phyloP scores from a whole-genome alignment of 805 yeast species.

The Zygoascus tannicola region DNA sequence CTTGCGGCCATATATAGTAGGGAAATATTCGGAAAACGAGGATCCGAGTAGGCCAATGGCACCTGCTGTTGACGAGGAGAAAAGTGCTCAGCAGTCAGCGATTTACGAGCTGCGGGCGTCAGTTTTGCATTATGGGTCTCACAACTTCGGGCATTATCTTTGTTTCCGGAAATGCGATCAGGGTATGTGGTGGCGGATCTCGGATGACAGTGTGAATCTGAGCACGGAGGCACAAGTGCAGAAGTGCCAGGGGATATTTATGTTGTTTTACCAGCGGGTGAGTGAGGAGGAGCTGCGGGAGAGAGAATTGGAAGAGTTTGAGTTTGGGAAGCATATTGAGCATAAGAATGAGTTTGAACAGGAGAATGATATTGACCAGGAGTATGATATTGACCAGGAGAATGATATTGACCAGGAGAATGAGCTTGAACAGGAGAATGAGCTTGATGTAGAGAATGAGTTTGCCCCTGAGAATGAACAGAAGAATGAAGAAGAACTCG shows the following conservation, averaged over 20 bases:
- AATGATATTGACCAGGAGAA: background rate
- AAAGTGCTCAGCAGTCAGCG: no score
- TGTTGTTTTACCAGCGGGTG: slow-evolving; percentile 71
- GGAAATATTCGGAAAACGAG: slow-evolving; percentile 46
- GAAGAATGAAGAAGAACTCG: no score
- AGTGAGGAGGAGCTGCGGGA: background rate
- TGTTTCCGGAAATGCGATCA: slow-evolving; percentile 65
- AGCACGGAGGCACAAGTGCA: slow-evolving; percentile 76
- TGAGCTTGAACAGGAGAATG: no score
- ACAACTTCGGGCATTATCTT: slow-evolving; percentile 94
- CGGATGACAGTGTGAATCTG: slow-evolving; percentile 79
- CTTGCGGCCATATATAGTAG: slow-evolving; percentile 60
- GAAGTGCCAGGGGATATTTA: slow-evolving; percentile 76
- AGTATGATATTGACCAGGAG: background rate
- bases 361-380: background rate
- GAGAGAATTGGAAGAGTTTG: slow-evolving; percentile 1
- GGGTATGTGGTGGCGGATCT: slow-evolving; percentile 91
- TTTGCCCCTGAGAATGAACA: background rate
- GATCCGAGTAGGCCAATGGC: slow-evolving; percentile 69
- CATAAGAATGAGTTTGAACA: background rate
- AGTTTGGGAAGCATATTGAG: background rate
- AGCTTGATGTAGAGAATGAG: background rate
- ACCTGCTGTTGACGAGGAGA: background rate
- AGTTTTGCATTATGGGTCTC: slow-evolving; percentile 89
- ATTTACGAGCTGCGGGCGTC: slow-evolving; percentile 72